Percentiles rank a stretch among this genome's conserved stretches.
phyloP scores from a whole-genome alignment of 495 filamentous ascomycete genomes.

The Lasiosphaeria ovina region DNA sequence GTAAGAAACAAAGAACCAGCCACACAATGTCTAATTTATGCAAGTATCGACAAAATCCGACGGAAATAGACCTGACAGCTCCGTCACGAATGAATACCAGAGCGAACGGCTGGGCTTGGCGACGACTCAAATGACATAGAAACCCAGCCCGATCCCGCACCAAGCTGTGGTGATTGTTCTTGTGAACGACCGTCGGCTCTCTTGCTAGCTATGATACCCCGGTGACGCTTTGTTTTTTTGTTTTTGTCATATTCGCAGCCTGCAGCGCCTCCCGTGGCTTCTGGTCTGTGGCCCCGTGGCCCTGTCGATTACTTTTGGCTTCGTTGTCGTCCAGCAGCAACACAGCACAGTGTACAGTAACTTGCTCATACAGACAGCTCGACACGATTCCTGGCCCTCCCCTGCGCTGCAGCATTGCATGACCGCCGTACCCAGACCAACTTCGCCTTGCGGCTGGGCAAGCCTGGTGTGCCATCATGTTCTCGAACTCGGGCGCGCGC shows the following conservation, averaged over 20 bases:
- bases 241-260: no score
- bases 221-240: conserved; percentile 21
- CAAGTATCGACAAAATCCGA: no score
- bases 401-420: conserved; percentile 24
- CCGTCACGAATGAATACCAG: no score
- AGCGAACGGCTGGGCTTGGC: background rate
- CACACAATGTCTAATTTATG: no score
- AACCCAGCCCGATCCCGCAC: background rate
- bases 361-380: background rate
- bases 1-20: no score
- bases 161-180: background rate
- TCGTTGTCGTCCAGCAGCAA: no score
- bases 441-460: conserved; percentile 28
- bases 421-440: conserved; percentile 11
- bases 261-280: no score
- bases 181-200: background rate
- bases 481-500: conserved; percentile 58
- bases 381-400: background rate
- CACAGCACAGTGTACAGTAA: no score
- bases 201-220: conserved; percentile 33
- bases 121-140: background rate
- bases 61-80: no score
- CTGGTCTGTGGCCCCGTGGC: no score
- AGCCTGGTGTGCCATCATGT: conserved; percentile 52
- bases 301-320: no score